A percentile compares a stretch with the other conserved stretches of the same genome.
These are phyloP conservation scores for Phialophora chinensis DNA, from an alignment of 2,329 filamentous ascomycete species.

Conservation along the genomic window DNA sequence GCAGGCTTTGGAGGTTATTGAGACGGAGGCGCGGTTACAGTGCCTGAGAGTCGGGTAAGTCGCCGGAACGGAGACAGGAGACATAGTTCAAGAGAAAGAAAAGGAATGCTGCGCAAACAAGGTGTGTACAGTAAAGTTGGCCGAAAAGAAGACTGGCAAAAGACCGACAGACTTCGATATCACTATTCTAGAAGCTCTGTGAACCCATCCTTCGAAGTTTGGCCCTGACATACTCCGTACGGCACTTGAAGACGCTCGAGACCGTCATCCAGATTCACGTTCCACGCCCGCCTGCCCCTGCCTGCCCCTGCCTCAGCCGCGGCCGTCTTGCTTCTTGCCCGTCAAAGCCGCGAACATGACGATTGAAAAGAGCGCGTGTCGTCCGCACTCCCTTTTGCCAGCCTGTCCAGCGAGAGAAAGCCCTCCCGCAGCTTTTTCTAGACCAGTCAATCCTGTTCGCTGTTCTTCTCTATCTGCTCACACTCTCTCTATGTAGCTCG, in stretches of 20 bases:
- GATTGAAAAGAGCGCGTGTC: too few relatives aligned
- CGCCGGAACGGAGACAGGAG: neutral
- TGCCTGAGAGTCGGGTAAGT: slow-evolving; percentile 78
- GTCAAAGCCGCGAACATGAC: too few relatives aligned
- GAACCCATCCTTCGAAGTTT: neutral
- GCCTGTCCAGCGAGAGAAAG: too few relatives aligned
- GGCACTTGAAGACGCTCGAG: neutral
- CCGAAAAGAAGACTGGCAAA: neutral
- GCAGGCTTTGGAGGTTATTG: slow-evolving; percentile 94
- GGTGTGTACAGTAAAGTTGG: neutral
- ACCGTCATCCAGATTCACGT: neutral
- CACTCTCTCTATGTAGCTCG: too few relatives aligned
- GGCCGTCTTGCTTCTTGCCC: too few relatives aligned
- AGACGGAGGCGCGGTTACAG: slow-evolving; percentile 86
- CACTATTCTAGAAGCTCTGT: neutral
- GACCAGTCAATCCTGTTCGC: too few relatives aligned
- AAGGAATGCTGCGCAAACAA: neutral
- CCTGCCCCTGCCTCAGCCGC: neutral
- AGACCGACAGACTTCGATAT: neutral
- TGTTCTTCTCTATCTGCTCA: too few relatives aligned
- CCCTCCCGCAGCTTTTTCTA: too few relatives aligned
- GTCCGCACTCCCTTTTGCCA: too few relatives aligned
- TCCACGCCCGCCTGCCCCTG: neutral
- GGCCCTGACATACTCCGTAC: neutral
- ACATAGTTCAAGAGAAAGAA: neutral